Evolutionary conservation across 805 yeast genomes (phyloP).

Genomic region (Cyberlindnera petersonii): DNA sequence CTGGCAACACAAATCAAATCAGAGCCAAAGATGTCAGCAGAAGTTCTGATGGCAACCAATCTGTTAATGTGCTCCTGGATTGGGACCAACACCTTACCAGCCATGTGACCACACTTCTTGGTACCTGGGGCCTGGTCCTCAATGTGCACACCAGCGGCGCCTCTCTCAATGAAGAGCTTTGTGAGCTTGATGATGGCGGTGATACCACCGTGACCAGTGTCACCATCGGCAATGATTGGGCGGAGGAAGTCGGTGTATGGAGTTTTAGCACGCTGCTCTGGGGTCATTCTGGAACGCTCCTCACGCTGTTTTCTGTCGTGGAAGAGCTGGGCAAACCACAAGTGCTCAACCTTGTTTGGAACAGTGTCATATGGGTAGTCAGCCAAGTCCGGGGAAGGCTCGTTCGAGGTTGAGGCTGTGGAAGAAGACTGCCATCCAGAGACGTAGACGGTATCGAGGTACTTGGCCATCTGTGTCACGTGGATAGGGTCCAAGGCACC

Average conservation of each 20-base stretch:
- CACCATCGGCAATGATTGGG: slow-evolving; percentile 96
- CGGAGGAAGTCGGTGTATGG: slow-evolving; percentile 83
- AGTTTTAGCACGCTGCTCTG: slow-evolving; percentile 62
- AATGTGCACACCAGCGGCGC: slow-evolving; percentile 98
- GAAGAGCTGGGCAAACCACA: slow-evolving; percentile 94
- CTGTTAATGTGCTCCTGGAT: slow-evolving; percentile 97
- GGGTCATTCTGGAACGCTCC: slow-evolving; percentile 47
- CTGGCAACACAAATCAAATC: slow-evolving; percentile 87
- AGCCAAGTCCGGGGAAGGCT: slow-evolving; percentile 97
- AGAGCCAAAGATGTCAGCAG: slow-evolving; percentile 90
- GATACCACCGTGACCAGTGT: slow-evolving; percentile 98
- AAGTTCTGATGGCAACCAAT: slow-evolving; percentile 87
- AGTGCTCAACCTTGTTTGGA: slow-evolving; percentile 95
- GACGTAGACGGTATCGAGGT: slow-evolving; percentile 87
- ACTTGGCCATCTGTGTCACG: slow-evolving; percentile 94
- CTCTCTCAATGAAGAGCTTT: slow-evolving; percentile 93
- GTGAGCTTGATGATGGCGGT: slow-evolving; percentile 95
- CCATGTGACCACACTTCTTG: slow-evolving; percentile 99
- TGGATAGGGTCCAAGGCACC: slow-evolving; percentile 97
- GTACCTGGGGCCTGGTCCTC: slow-evolving; percentile 99
- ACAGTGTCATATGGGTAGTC: slow-evolving; percentile 99
- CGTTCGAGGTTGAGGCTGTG: slow-evolving; percentile 95
- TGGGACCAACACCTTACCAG: slow-evolving; percentile 96
- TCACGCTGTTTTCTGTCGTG: slow-evolving; percentile 96
- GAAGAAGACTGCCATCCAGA: slow-evolving; percentile 99